Evolutionary conservation across 228 moss, liverwort and hornwort genomes (phyloP).

Genomic region (Sphagnum fallax): DNA sequence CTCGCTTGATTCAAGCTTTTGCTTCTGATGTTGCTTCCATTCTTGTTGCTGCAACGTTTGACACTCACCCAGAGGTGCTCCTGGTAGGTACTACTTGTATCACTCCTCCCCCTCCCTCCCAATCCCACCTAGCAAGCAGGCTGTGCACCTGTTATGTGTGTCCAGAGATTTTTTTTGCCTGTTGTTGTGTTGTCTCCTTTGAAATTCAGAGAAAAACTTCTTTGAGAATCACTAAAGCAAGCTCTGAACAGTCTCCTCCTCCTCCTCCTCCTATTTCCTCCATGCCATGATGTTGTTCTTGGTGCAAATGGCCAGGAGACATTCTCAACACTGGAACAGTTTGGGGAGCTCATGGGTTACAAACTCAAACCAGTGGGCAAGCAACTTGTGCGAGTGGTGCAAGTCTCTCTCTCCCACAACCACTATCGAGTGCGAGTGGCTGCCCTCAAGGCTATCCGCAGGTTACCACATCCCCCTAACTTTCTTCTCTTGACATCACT

Average conservation of each 20-base stretch:
- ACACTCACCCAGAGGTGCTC: slow-evolving; percentile 67
- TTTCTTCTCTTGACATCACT: too few relatives aligned
- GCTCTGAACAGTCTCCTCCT: too few relatives aligned
- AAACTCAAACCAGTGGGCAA: slow-evolving; percentile 80
- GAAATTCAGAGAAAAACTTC: too few relatives aligned
- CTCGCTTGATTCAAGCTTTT: slow-evolving; percentile 70
- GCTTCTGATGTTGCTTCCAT: slow-evolving; percentile 80
- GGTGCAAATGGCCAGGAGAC: slow-evolving; percentile 35
- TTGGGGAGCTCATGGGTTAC: slow-evolving; percentile 69
- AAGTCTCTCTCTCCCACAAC: slow-evolving; percentile 66
- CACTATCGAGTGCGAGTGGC: slow-evolving; percentile 75
- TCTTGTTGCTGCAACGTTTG: slow-evolving; percentile 71
- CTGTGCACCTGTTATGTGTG: not conserved
- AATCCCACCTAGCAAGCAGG: not conserved
- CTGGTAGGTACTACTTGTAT: slow-evolving; percentile 23
- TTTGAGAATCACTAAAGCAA: too few relatives aligned
- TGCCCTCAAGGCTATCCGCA: slow-evolving; percentile 70
- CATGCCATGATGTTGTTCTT: too few relatives aligned
- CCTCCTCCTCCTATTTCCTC: too few relatives aligned
- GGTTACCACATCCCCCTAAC: slow-evolving; percentile 21
- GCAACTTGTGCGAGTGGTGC: slow-evolving; percentile 63
- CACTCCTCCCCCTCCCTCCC: not conserved
- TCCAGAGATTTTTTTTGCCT: not conserved
- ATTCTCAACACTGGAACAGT: slow-evolving; percentile 58
- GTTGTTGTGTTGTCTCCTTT: not conserved